Evolutionary conservation across 1,284 basidiomycete genomes (phyloP).

Genomic region (Cutaneotrichosporon cutaneum): DNA sequence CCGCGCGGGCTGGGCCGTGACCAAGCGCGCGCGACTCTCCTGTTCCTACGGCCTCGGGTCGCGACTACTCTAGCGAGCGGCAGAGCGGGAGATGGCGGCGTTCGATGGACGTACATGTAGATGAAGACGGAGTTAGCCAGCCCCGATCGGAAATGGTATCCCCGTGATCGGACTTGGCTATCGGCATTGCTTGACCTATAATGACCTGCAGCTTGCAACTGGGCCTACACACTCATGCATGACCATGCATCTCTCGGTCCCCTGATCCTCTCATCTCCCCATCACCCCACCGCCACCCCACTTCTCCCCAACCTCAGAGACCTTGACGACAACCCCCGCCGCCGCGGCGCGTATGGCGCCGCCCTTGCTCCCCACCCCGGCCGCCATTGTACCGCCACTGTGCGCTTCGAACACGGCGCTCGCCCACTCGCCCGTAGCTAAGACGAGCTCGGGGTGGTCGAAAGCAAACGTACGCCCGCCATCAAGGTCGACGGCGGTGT

Average conservation of each 20-base stretch:
- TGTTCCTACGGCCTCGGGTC: no score
- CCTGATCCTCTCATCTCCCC: neutral
- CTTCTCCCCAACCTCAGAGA: conserved; percentile 69
- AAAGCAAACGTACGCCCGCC: conserved; percentile 70
- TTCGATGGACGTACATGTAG: neutral
- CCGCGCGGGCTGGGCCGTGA: no score
- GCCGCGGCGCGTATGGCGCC: conserved; percentile 63
- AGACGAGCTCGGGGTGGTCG: conserved; percentile 68
- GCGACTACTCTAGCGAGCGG: no score
- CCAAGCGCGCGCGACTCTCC: no score
- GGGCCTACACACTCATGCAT: neutral
- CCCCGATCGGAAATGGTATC: neutral
- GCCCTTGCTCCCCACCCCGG: conserved; percentile 64
- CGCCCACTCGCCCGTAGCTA: conserved; percentile 78
- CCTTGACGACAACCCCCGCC: conserved; percentile 75
- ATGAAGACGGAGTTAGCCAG: neutral
- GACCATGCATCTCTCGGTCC: neutral
- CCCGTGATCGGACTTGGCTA: neutral
- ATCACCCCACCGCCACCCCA: conserved; percentile 58
- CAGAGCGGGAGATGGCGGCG: neutral
- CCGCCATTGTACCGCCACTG: conserved; percentile 62
- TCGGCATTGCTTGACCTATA: neutral
- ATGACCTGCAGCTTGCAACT: neutral
- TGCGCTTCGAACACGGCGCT: conserved; percentile 64
- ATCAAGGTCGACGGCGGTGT: conserved; percentile 72